Evolutionary conservation across 768 basidiomycete species (phyloP), one percentile per base, ranked within the genome.

Genomic region (Leccinellum albellum): DNA sequence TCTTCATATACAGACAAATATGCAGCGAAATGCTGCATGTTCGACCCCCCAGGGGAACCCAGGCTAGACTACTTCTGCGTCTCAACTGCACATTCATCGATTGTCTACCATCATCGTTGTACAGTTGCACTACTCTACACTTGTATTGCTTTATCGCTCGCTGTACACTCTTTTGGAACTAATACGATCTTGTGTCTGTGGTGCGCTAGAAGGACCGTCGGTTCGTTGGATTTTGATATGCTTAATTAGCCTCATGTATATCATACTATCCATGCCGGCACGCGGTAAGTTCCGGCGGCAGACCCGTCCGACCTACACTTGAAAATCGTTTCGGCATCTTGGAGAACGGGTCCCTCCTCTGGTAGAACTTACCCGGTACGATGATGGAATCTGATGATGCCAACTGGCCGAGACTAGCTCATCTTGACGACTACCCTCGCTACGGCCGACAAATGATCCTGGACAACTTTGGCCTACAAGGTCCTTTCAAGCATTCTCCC

Each of bases 361-460:
- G n/a, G n/a, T n/a, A n/a, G n/a, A n/a, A n/a, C n/a, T n/a, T n/a
- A n/a, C n/a, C n/a, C n/a, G n/a, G n/a, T n/a, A n/a, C n/a, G n/a
- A n/a, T n/a, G n/a, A n/a, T n/a, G n/a, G n/a, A n/a, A n/a, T n/a
- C n/a, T n/a, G n/a, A n/a, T n/a, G n/a, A n/a, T 21, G 6, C 68
- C 15, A 54, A 24, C 35, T 59, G 55, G 63, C 57, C 58, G 14
- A 62, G 60, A 58, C 57, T 76, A 59, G 74, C 80, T 28, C 73
- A 75, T 31, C 67, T 86, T 40, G 75, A 80, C 52, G 94, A 98
- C 63, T 98, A 96, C 70, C 76, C 79, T 64, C 81, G 95, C 55
- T 98, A 98, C 84, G 94, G 96, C 45, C 79, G 97, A 54, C 96
- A 99, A 69, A 96, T 99, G 94, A 93, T 98, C 56, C 74, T 97